These are phyloP conservation scores for Teratosphaeria viscida DNA, from an alignment of 2,329 filamentous ascomycete genomes.

Conservation along the genomic window DNA sequence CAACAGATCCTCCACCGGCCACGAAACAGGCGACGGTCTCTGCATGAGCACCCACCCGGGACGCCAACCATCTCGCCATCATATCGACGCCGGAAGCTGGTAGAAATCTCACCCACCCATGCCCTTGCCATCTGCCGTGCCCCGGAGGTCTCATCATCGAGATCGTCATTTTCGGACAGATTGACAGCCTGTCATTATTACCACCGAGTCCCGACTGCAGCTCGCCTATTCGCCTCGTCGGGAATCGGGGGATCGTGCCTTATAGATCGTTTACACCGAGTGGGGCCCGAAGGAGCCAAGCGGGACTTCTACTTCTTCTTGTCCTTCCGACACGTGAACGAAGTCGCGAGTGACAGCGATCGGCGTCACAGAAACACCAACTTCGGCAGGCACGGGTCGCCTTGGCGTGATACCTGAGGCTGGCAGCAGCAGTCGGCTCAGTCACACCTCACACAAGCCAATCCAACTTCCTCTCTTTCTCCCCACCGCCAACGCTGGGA, in stretches of 20 bases:
- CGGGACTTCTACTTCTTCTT: not conserved
- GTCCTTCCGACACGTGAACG: not conserved
- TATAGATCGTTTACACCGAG: too few relatives aligned
- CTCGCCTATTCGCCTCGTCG: not conserved
- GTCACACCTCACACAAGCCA: not conserved
- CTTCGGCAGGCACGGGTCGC: not conserved
- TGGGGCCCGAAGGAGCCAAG: not conserved
- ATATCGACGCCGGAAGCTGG: not conserved
- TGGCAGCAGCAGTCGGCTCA: too few relatives aligned
- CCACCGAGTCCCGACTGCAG: not conserved
- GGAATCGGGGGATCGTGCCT: not conserved
- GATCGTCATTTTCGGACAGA: not conserved
- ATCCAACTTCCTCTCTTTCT: not conserved
- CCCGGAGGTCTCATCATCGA: not conserved
- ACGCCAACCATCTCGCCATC: not conserved
- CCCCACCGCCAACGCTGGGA: not conserved
- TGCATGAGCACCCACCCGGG: not conserved
- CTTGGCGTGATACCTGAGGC: not conserved
- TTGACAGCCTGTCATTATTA: not conserved
- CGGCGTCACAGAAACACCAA: not conserved
- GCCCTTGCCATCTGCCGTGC: not conserved
- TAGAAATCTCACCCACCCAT: not conserved
- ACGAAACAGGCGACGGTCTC: not conserved
- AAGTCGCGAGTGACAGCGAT: not conserved
- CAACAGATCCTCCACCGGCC: not conserved